These are phyloP conservation scores for Lichtheimia ornata DNA, from an alignment of 371 early-diverging fungal species.

Conservation along the genomic window DNA sequence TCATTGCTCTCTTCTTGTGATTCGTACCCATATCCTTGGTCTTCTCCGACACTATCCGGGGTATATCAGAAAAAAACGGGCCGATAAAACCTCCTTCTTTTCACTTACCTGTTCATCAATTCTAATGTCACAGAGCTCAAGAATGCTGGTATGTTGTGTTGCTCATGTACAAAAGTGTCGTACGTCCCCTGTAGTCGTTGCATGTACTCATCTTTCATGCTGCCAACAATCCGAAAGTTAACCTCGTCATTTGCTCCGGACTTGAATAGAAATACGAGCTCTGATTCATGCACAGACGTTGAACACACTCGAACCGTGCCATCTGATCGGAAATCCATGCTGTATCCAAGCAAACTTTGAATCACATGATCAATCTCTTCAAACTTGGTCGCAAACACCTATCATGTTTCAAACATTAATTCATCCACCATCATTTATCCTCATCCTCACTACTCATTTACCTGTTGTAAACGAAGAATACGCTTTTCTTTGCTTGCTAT, in stretches of 20 bases:
- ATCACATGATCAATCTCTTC: constrained; percentile 72
- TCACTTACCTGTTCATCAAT: constrained; percentile 46
- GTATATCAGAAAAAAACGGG: constrained; percentile 1
- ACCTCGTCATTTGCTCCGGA: constrained; percentile 60
- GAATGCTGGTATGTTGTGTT: constrained; percentile 77
- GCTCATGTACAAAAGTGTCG: constrained; percentile 64
- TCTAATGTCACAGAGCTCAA: constrained; percentile 72
- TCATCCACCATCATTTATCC: too few relatives aligned
- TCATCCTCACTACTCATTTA: constrained; percentile 11
- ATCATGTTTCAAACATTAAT: too few relatives aligned
- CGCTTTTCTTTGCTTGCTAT: constrained; percentile 62
- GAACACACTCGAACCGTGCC: constrained; percentile 74
- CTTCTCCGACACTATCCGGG: constrained; percentile 1
- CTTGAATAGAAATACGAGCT: constrained; percentile 67
- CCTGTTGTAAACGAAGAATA: constrained; percentile 66
- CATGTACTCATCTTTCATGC: constrained; percentile 59
- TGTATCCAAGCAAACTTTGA: constrained; percentile 73
- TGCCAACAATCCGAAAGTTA: constrained; percentile 65
- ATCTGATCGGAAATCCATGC: constrained; percentile 67
- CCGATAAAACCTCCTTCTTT: neutral
- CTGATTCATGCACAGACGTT: constrained; percentile 51
- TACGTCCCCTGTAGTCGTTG: constrained; percentile 54
- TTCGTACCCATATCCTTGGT: constrained; percentile 4
- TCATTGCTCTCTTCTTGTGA: neutral
- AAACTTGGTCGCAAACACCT: constrained; percentile 62